These are phyloP conservation scores for Bassia scoparia DNA, from an alignment of 148 eudicot genomes.

Conservation along the genomic window DNA sequence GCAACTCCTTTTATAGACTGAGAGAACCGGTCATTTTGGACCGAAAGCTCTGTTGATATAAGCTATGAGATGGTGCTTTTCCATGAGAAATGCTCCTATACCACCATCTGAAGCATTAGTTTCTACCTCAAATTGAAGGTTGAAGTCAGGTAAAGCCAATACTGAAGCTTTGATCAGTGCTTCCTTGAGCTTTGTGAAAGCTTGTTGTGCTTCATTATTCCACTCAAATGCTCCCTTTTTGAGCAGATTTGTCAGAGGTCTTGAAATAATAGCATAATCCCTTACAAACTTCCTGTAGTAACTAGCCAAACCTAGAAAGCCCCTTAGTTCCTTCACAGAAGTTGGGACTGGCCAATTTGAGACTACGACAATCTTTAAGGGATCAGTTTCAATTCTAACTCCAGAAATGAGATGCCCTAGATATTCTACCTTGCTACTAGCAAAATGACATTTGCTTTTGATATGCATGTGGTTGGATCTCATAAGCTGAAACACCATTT, in stretches of 20 bases:
- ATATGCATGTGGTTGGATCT: not conserved
- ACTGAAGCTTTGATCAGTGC: not conserved
- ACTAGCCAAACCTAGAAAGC: too few species aligned
- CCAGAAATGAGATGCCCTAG: too few species aligned
- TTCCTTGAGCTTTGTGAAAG: not conserved
- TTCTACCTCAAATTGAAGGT: not conserved
- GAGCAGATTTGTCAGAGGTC: too few species aligned
- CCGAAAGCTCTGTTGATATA: too few species aligned
- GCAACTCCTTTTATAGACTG: not conserved
- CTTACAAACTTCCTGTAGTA: too few species aligned
- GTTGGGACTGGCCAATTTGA: not conserved
- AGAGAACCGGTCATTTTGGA: not conserved
- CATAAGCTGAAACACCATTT: not conserved
- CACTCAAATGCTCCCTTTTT: not conserved
- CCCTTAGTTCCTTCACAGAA: too few species aligned
- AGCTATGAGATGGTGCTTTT: not conserved
- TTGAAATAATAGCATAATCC: too few species aligned
- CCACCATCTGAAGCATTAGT: too few species aligned
- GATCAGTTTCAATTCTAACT: too few species aligned
- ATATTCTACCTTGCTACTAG: too few species aligned
- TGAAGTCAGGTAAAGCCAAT: not conserved
- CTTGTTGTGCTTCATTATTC: not conserved
- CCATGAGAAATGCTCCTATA: not conserved
- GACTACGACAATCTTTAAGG: not conserved
- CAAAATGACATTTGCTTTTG: not conserved